Evolutionary conservation across 2,329 filamentous ascomycete genomes (phyloP).

Genomic region (Mollisiaceae sp.): DNA sequence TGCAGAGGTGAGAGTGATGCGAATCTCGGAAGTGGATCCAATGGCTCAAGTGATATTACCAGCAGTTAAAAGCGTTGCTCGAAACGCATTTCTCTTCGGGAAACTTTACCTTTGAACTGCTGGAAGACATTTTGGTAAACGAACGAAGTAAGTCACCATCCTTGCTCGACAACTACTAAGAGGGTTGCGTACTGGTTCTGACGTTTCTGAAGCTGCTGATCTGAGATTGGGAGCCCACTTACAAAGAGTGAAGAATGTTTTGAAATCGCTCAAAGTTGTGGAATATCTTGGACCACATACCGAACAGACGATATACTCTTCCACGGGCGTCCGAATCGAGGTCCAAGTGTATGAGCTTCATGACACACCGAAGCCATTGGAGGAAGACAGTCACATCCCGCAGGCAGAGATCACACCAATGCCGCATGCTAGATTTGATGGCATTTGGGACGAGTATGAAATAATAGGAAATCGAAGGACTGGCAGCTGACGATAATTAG

Average conservation of each 20-base stretch:
- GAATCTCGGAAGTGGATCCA: background rate
- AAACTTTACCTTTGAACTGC: slow-evolving; percentile 23
- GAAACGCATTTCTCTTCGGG: slow-evolving; percentile 23
- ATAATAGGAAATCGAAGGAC: background rate
- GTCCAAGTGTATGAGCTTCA: slow-evolving; percentile 32
- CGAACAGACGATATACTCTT: slow-evolving; percentile 24
- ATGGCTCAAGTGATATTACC: background rate
- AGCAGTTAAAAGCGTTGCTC: slow-evolving; percentile 17
- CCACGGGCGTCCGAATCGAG: slow-evolving; percentile 24
- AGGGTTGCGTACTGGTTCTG: too few relatives aligned
- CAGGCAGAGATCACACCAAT: slow-evolving; percentile 35
- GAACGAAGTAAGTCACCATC: slow-evolving; percentile 21
- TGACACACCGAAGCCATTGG: slow-evolving; percentile 4
- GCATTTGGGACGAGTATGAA: slow-evolving; percentile 38
- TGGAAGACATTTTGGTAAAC: slow-evolving; percentile 31
- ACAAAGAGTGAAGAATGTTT: slow-evolving; percentile 12
- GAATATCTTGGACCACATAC: slow-evolving; percentile 33
- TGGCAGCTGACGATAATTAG: slow-evolving; percentile 19
- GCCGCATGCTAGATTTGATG: slow-evolving; percentile 36
- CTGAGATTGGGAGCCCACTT: slow-evolving; percentile 25
- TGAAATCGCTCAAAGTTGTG: slow-evolving; percentile 37
- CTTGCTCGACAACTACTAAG: background rate
- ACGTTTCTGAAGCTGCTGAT: background rate
- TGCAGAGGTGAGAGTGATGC: background rate
- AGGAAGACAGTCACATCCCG: slow-evolving; percentile 25